phyloP scores from a whole-genome alignment of 2,329 filamentous ascomycete genomes.

The Plenodomus biglobosus region DNA sequence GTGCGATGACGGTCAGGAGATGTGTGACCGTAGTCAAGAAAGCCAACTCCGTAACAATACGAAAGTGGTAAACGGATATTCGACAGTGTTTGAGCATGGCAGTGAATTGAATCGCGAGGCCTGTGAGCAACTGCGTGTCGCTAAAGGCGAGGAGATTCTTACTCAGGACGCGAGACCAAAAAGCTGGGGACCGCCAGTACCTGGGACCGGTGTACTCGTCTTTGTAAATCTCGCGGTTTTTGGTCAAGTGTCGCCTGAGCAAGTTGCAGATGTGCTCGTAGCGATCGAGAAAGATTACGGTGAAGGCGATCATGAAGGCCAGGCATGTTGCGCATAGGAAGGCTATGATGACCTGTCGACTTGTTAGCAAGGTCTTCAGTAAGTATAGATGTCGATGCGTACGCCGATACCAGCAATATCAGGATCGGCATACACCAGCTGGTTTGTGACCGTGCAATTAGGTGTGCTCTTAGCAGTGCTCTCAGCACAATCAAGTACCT shows the following conservation, averaged over 20 bases:
- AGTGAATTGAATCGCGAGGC: conserved; percentile 36
- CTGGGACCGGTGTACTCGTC: conserved; percentile 12
- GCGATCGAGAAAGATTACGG: conserved; percentile 33
- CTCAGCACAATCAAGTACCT: conserved; percentile 22
- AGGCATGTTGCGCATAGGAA: conserved; percentile 35
- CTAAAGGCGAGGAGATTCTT: conserved; percentile 37
- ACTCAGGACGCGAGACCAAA: conserved; percentile 36
- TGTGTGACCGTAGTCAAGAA: conserved; percentile 38
- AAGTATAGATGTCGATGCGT: conserved; percentile 3
- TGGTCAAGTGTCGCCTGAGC: conserved; percentile 15
- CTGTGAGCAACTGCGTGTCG: conserved; percentile 37
- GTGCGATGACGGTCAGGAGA: conserved; percentile 29
- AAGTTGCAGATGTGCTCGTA: conserved; percentile 24
- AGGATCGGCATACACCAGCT: conserved; percentile 26
- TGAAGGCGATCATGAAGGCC: conserved; percentile 31
- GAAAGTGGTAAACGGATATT: conserved; percentile 37
- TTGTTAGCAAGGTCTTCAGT: conserved; percentile 2
- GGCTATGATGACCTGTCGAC: conserved; percentile 25
- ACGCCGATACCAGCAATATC: conserved; percentile 37
- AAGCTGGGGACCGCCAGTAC: conserved; percentile 32
- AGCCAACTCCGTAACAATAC: conserved; percentile 31
- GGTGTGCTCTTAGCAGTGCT: conserved; percentile 10
- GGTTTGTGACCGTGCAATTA: conserved; percentile 13
- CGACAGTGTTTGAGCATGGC: conserved; percentile 36
- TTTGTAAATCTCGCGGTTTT: conserved; percentile 12